Base-by-base conservation (phyloP, 106 monocot genomes). In the Phalaenopsis equestris region DNA sequence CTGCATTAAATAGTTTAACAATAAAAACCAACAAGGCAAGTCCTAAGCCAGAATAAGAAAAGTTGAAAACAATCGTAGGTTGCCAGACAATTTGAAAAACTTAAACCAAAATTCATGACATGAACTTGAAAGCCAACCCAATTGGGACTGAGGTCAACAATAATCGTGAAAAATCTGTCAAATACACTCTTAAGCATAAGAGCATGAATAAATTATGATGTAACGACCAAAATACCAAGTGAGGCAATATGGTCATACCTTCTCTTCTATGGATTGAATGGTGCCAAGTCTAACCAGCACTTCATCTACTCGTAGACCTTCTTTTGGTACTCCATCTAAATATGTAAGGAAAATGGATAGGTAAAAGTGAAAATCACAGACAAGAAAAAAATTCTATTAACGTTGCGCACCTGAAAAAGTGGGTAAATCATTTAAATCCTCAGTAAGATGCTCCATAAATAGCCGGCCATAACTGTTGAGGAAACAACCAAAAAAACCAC, bases 241-340 rank as follows among this genome's bases (percentile, higher is more conserved):
- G 38, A 12, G 70, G 70, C 70, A 70, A 70, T 70, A 14, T 39
- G 36, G 8, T 23, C 24, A 76, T 76, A 76, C 76, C 76, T 76
- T 76, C 19, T 76, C 76, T 30, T 79, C 67, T 15, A 68, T 78
- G 18, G 38, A 57, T 57, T 78, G 78, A 78, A 78, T 56, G 8
- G n/a, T 76, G 30, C 76, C 99, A 84, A 99, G 78, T 81, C 99
- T 89, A 77, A 99, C 84, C 41, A 93, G 76, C 24, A 91, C 85
- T 76, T 99, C 99, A 80, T 93, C 90, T 23, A 88, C 80, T 48
- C 99, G 86, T 55, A 92, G 42, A 61, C 92, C 88, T 86, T 99
- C 99, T 86, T 93, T 99, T 77, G 99, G 99, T 41, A 99, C 99
- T 56, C 99, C 99, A 99, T 99, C 99, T 99, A 75, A 19, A 76